Base-by-base conservation (phyloP, 2,329 filamentous ascomycete species). In the Nemania sp. region DNA sequence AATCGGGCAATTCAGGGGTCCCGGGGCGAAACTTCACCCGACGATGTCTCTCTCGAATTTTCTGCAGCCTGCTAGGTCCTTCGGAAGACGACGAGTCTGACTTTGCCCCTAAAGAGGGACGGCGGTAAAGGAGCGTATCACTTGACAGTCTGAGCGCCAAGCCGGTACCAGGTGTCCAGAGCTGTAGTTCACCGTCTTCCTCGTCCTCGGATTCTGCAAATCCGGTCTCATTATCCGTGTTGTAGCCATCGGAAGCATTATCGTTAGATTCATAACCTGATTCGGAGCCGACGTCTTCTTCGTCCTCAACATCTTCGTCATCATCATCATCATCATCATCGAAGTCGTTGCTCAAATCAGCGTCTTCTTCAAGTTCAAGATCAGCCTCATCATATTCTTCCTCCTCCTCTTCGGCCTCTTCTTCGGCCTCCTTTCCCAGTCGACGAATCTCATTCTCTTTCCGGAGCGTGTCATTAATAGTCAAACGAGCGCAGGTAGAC, bases 401-500 rank as follows among this genome's bases (percentile, higher is more conserved):
- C 0, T 76, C 75, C 0, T 77, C 76, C 1, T 75, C 73, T 3
- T 28, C 24, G n/a, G 40, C 40, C 6, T 77, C 72, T 65, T 95
- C 90, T 68, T 97, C 94, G 1, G 86, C 94, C 72, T 99, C 93
- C 68, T 90, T 87, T 42, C 86, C 93, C 22, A 97, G 75, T 57
- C 89, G 86, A 43, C 93, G 87, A 59, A 99, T 94, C 24, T 84
- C 85, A 58, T 91, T 91, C 73, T 99, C 94, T 72, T 96, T 95
- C 69, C 84, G 81, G 61, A 99, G 79, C 4, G 92, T 96, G 68
- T 97, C 94, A 62, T 88, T 86, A 61, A 99, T 86, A 3, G 92
- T 97, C 33, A 99, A 79, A 66, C 90, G 91, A 44, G 80, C 80
- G 51, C 80, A 80, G 60, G 84, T 77, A 26, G 82, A 81, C 6